Conservation (phyloP, 768 basidiomycete species). For the Leucocoprinus sp. region DNA sequence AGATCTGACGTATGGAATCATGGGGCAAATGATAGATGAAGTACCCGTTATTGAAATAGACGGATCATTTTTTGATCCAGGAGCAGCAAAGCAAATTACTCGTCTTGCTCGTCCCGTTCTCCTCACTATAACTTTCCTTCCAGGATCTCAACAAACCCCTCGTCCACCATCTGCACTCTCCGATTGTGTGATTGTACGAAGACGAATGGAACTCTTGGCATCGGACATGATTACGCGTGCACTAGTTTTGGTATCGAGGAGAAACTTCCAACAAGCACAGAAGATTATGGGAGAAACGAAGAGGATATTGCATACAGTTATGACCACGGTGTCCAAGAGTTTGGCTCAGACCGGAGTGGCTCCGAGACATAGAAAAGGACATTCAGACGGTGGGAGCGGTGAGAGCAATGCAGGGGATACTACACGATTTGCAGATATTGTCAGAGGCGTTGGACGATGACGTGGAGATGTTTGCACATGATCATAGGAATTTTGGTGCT, state of each 20-base stretch:
- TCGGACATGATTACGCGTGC: conserved; percentile 97
- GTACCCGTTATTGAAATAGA: conserved; percentile 95
- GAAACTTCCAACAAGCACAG: conserved; percentile 86
- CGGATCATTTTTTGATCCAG: conserved; percentile 90
- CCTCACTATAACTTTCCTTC: conserved; percentile 88
- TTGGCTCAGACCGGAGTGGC: conserved; percentile 40
- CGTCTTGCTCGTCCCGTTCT: conserved; percentile 89
- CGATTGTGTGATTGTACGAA: conserved; percentile 84
- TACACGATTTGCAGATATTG: conserved; percentile 82
- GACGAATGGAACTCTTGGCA: conserved; percentile 93
- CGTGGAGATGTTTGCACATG: conserved; percentile 85
- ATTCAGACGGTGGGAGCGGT: conserved; percentile 63
- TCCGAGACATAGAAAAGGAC: conserved; percentile 73
- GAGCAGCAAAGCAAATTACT: conserved; percentile 73
- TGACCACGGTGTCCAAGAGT: conserved; percentile 73
- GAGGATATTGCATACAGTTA: conserved; percentile 84
- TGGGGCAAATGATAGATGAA: conserved; percentile 96
- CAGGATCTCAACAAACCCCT: conserved; percentile 29
- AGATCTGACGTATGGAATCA: conserved; percentile 84
- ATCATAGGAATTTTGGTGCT: conserved; percentile 92
- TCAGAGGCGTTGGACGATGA: conserved; percentile 88
- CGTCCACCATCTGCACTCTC: conserved; percentile 44
- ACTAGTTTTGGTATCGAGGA: conserved; percentile 83
- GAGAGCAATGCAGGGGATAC: conserved; percentile 73
- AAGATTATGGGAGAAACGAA: conserved; percentile 88